phyloP scores from a whole-genome alignment of 2,329 filamentous ascomycete species.

The Trichoderma simmonsii region DNA sequence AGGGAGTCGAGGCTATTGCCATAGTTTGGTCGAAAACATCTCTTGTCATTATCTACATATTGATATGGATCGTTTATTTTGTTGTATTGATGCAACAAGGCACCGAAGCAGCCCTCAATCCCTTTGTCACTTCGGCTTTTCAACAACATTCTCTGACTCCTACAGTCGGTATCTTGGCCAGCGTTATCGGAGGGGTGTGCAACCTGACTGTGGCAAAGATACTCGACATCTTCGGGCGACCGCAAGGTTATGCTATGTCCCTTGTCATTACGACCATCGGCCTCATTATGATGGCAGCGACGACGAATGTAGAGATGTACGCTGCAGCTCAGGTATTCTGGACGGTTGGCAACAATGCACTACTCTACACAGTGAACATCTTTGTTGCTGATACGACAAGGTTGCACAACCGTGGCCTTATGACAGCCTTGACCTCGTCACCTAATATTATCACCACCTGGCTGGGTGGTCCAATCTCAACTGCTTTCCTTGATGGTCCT shows the following conservation, averaged over 20 bases:
- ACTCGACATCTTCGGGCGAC: slow-evolving; percentile 59
- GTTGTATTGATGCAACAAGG: not conserved
- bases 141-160: slow-evolving; percentile 47
- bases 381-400: slow-evolving; percentile 19
- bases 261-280: slow-evolving; percentile 44
- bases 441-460: slow-evolving; percentile 53
- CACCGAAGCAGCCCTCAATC: slow-evolving; percentile 28
- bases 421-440: not conserved
- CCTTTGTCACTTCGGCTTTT: slow-evolving; percentile 46
- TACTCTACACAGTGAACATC: slow-evolving; percentile 9
- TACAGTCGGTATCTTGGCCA: slow-evolving; percentile 47
- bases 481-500: slow-evolving; percentile 46
- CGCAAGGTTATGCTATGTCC: slow-evolving; percentile 54
- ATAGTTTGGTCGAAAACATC: slow-evolving; percentile 33
- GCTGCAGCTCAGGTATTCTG: slow-evolving; percentile 61
- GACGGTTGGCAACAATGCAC: not conserved
- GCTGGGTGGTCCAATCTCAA: slow-evolving; percentile 54
- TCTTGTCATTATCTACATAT: not conserved
- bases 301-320: slow-evolving; percentile 39
- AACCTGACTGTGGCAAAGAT: slow-evolving; percentile 62
- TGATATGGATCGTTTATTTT: slow-evolving; percentile 12
- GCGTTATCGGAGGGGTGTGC: slow-evolving; percentile 51
- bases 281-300: slow-evolving; percentile 60
- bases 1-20: slow-evolving; percentile 38
- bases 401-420: slow-evolving; percentile 12